Evolutionary conservation across 495 filamentous ascomycete genomes (phyloP).

Genomic region (Aspergillus cavernicola): DNA sequence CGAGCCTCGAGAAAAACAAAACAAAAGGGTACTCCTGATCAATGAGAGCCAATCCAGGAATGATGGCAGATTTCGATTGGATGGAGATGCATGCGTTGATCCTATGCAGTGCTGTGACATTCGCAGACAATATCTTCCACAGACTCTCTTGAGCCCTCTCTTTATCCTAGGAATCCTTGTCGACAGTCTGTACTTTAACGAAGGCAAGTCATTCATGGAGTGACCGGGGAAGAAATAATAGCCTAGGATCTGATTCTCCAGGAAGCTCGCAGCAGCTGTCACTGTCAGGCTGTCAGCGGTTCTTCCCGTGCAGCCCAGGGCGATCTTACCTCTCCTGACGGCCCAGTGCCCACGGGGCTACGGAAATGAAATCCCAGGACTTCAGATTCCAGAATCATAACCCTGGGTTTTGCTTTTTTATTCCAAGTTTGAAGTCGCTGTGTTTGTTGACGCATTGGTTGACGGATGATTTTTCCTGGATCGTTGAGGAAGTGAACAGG

Average conservation of each 20-base stretch:
- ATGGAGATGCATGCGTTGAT: conserved; percentile 3
- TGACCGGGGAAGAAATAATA: neutral
- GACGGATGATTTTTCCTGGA: neutral
- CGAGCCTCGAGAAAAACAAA: neutral
- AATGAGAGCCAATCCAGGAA: neutral
- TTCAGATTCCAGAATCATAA: no score
- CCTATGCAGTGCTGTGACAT: conserved; percentile 7
- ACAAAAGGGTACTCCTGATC: neutral
- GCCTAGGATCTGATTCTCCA: conserved; percentile 1
- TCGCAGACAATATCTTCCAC: neutral
- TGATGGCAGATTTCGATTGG: neutral
- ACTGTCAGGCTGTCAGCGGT: conserved; percentile 9
- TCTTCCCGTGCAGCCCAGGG: conserved; percentile 7
- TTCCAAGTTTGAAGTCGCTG: no score
- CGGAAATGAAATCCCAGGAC: neutral
- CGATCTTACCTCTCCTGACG: neutral
- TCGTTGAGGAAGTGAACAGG: neutral
- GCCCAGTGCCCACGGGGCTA: no score
- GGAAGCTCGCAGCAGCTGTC: conserved; percentile 3
- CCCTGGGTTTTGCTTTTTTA: no score
- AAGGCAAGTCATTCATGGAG: neutral
- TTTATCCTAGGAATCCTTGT: conserved; percentile 1
- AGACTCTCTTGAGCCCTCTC: neutral
- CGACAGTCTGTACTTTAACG: neutral
- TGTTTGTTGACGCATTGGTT: neutral